Evolutionary conservation across 2,329 filamentous ascomycete species (phyloP).

Genomic region (Phaeosphaeria sp.): DNA sequence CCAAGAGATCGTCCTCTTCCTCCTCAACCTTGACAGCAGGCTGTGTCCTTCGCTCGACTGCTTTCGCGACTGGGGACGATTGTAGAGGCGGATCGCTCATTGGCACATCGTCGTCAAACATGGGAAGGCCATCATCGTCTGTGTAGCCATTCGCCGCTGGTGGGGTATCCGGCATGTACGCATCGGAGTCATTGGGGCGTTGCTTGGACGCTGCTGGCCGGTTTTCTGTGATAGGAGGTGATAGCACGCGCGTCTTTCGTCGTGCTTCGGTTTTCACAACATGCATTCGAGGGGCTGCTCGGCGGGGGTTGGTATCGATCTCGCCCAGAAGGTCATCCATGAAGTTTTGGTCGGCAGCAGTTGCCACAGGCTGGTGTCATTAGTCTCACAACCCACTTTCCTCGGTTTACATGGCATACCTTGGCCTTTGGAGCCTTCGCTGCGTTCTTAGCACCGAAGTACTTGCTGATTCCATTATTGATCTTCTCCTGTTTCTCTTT

Average conservation of each 20-base stretch:
- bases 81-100: conserved; percentile 82
- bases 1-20: conserved; percentile 81
- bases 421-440: conserved; percentile 76
- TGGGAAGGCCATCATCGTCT: conserved; percentile 64
- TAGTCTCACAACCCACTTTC: conserved; percentile 13
- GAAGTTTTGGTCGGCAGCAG: conserved; percentile 88
- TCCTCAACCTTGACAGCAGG: conserved; percentile 65
- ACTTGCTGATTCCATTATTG: conserved; percentile 91
- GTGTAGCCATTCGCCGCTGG: conserved; percentile 50
- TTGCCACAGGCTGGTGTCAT: conserved; percentile 69
- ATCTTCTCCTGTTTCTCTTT: conserved; percentile 84
- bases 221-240: conserved; percentile 68
- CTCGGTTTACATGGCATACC: conserved; percentile 56
- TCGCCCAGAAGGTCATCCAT: conserved; percentile 83
- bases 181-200: conserved; percentile 45
- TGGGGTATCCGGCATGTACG: conserved; percentile 53
- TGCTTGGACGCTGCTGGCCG: conserved; percentile 31
- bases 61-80: conserved; percentile 85
- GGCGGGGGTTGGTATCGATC: conserved; percentile 77
- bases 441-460: conserved; percentile 80
- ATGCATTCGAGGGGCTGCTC: conserved; percentile 62
- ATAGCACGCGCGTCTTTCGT: conserved; percentile 79
- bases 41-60: conserved; percentile 72
- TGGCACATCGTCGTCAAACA: conserved; percentile 70
- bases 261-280: conserved; percentile 76